Base-by-base conservation (phyloP, 495 filamentous ascomycete genomes). In the Hypoxylon trugodes region DNA sequence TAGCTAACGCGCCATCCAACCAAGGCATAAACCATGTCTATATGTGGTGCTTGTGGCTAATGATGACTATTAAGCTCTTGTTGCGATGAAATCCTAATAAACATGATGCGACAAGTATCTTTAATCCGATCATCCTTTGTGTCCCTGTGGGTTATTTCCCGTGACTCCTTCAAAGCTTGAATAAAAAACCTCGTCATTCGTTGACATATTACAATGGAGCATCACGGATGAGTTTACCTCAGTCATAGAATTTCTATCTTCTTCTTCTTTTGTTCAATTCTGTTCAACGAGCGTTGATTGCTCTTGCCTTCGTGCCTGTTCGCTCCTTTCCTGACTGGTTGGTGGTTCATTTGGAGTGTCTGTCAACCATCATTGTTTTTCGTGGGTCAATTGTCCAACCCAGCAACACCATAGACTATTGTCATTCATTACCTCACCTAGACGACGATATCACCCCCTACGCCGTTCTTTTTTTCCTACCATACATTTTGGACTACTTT, bases 111-210 rank as follows among this genome's bases (percentile, higher is more conserved):
- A 5, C 28, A 38, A 10, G 33, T 18, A 47, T 26, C n/a, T n/a
- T n/a, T 30, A 36, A 51, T 61, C 12, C 38, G 24, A 24, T 47
- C 38, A 33, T 6, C 37, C 63, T 33, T 47, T 61, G 30, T 66
- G 48, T 30, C 19, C n/a, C n/a, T 50, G 7, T 45, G 60, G 52
- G 38, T 15, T 12, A 19, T 16, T 41, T 37, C 26, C 22, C 47
- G 30, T 48, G 51, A 41, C 46, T 51, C 37, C 51, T 59, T 41
- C 33, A 26, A 46, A 26, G 28, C 15, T 10, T 48, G 57, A 52
- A 62, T 61, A 54, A 54, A 62, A 62, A 15, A 46, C 33, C n/a
- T 62, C 62, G 57, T 58, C 33, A 30, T 51, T 45, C 46, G n/a
- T 57, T 40, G 21, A 40, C 53, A 4, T 18, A 13, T 49, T 45